A percentile compares a stretch with the other conserved stretches of the same genome.
phyloP scores from a whole-genome alignment of 2,329 filamentous ascomycete genomes.

The Lasiodiplodia citricola region DNA sequence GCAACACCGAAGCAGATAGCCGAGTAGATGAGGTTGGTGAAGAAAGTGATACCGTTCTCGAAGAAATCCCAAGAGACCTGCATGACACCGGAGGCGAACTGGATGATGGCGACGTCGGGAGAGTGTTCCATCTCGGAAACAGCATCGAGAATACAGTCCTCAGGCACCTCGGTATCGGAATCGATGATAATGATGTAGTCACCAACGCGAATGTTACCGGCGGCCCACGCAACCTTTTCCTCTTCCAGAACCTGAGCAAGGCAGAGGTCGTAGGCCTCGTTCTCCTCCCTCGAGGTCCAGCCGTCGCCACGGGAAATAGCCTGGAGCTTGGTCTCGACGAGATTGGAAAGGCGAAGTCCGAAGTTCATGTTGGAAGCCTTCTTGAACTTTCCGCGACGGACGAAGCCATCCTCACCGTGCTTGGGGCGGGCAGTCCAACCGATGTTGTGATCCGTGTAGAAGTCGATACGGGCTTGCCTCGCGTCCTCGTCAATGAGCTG shows the following conservation, averaged over 20 bases:
- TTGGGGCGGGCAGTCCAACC: conserved; percentile 56
- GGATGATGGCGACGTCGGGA: conserved; percentile 71
- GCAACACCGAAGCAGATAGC: conserved; percentile 73
- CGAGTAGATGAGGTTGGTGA: conserved; percentile 78
- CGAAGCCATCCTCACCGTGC: conserved; percentile 42
- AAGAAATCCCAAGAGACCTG: conserved; percentile 24
- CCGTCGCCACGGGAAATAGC: conserved; percentile 43
- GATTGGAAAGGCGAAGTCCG: conserved; percentile 65
- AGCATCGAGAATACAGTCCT: conserved; percentile 78
- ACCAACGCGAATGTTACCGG: conserved; percentile 83
- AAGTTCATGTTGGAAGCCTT: conserved; percentile 77
- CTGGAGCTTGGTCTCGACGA: conserved; percentile 65
- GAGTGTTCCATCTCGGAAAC: conserved; percentile 83
- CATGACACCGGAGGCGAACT: conserved; percentile 27
- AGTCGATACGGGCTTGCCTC: conserved; percentile 52
- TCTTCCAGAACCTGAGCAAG: conserved; percentile 69
- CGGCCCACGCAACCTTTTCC: conserved; percentile 75
- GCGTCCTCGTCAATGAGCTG: conserved; percentile 60
- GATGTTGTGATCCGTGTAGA: conserved; percentile 57
- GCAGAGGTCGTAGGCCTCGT: conserved; percentile 32
- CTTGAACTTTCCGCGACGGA: conserved; percentile 45
- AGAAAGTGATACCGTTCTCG: conserved; percentile 66
- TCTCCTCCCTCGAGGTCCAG: conserved; percentile 36
- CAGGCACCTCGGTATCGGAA: conserved; percentile 78
- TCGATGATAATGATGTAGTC: conserved; percentile 26